A percentile compares a stretch with the other conserved stretches of the same genome.
Evolutionary conservation across 2,329 filamentous ascomycete genomes (phyloP).

Genomic region (Sordariomycetes sp.): DNA sequence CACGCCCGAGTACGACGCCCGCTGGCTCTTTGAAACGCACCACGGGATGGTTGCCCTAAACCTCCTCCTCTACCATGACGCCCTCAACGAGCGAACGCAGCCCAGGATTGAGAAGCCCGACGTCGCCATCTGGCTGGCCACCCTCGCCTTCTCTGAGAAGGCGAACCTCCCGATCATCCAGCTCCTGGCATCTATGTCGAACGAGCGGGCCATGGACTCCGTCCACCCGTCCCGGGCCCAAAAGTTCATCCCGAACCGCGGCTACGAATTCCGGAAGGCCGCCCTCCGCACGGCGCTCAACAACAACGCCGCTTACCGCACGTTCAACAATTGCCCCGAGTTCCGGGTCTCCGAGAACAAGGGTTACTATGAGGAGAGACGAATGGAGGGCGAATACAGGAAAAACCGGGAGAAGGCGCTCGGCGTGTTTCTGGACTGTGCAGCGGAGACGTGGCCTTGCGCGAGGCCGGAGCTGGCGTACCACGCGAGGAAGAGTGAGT

Average conservation of each 20-base stretch:
- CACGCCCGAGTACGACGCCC: conserved; percentile 5
- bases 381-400: not conserved
- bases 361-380: not conserved
- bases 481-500: not conserved
- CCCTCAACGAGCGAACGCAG: not conserved
- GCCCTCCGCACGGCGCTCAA: not conserved
- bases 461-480: not conserved
- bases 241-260: not conserved
- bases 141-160: conserved; percentile 8
- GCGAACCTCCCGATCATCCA: conserved; percentile 7
- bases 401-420: not conserved
- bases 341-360: not conserved
- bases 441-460: conserved; percentile 1
- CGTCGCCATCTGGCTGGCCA: conserved; percentile 11
- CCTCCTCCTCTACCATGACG: not conserved
- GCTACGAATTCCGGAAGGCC: not conserved
- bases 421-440: not conserved
- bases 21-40: conserved; percentile 3
- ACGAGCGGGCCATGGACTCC: not conserved
- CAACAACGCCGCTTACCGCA: not conserved
- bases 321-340: not conserved
- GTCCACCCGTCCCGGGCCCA: not conserved
- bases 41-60: not conserved
- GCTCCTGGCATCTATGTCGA: conserved; percentile 5
- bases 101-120: not conserved